A percentile compares a stretch with the other conserved stretches of the same genome.
These are phyloP conservation scores for Bolboschoenoplectus hybrid DNA, from an alignment of 202 grass and related monocot species.

Conservation along the genomic window DNA sequence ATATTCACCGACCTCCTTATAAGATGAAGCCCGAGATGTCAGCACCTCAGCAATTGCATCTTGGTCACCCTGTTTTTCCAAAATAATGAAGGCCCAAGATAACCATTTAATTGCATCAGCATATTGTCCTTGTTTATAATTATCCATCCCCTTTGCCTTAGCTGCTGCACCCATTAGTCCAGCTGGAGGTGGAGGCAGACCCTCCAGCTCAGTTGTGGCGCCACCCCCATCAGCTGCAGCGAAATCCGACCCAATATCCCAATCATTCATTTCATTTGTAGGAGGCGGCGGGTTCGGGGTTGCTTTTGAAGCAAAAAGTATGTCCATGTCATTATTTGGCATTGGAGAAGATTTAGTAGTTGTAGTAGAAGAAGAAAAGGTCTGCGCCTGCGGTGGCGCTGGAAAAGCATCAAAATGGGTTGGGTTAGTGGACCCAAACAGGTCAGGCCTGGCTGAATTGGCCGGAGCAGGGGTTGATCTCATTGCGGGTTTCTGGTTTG, in stretches of 20 bases:
- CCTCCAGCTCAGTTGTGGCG: conserved; percentile 80
- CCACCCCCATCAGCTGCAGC: conserved; percentile 55
- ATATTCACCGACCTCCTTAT: conserved; percentile 99
- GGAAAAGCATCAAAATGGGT: conserved; percentile 33
- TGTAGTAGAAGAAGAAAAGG: conserved; percentile 36
- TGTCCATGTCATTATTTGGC: conserved; percentile 63
- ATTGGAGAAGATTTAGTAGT: conserved; percentile 30
- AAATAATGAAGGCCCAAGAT: conserved; percentile 84
- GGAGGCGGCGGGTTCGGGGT: conserved; percentile 43
- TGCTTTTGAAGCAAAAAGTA: conserved; percentile 70
- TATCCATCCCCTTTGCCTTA: conserved; percentile 86
- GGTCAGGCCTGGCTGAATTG: conserved; percentile 40
- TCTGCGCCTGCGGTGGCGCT: conserved; percentile 9
- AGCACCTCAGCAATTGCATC: conserved; percentile 70
- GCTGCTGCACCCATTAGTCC: conserved; percentile 65
- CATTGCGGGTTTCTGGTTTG: conserved; percentile 52
- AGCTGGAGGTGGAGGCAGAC: conserved; percentile 72
- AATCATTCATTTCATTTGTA: conserved; percentile 71
- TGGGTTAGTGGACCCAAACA: conserved; percentile 30
- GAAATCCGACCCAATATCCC: conserved; percentile 79
- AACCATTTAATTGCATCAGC: conserved; percentile 99
- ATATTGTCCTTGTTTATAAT: conserved; percentile 93
- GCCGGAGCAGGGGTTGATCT: conserved; percentile 45
- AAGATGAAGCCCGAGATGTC: conserved; percentile 93
- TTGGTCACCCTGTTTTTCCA: conserved; percentile 70